Evolutionary conservation across 2,329 filamentous ascomycete genomes (phyloP).

Genomic region (Talaromyces funiculosus): DNA sequence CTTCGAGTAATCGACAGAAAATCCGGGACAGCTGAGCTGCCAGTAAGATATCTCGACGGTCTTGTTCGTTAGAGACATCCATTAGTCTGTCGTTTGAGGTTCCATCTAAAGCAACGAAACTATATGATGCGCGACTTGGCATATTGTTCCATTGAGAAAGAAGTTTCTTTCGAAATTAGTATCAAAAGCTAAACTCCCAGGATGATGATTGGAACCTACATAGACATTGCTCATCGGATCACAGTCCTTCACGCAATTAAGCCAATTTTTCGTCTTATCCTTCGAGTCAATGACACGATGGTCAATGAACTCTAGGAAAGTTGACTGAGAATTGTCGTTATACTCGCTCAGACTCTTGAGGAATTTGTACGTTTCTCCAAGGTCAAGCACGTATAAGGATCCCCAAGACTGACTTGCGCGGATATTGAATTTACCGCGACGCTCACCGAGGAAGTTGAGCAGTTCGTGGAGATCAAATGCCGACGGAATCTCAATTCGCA

Average conservation of each 20-base stretch:
- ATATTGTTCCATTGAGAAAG: constrained; percentile 43
- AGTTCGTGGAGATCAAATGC: constrained; percentile 37
- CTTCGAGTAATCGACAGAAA: constrained; percentile 42
- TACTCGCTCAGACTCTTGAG: constrained; percentile 34
- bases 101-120: constrained; percentile 30
- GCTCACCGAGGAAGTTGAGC: constrained; percentile 32
- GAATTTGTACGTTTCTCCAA: constrained; percentile 39
- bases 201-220: constrained; percentile 24
- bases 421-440: constrained; percentile 40
- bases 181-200: no score
- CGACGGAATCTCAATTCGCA: constrained; percentile 38
- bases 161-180: constrained; percentile 27
- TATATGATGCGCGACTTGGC: constrained; percentile 43
- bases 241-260: constrained; percentile 36
- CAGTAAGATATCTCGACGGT: constrained; percentile 36
- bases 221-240: constrained; percentile 37
- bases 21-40: constrained; percentile 43
- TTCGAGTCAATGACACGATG: constrained; percentile 40
- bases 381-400: constrained; percentile 38
- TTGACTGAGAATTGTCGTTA: constrained; percentile 34
- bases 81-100: constrained; percentile 31
- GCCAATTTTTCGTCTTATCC: constrained; percentile 41
- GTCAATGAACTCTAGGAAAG: constrained; percentile 41
- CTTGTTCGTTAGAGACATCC: constrained; percentile 33
- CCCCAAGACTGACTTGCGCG: constrained; percentile 39